Base-by-base conservation (phyloP, 2,329 filamentous ascomycete genomes). In the Xylariaceae sp. region DNA sequence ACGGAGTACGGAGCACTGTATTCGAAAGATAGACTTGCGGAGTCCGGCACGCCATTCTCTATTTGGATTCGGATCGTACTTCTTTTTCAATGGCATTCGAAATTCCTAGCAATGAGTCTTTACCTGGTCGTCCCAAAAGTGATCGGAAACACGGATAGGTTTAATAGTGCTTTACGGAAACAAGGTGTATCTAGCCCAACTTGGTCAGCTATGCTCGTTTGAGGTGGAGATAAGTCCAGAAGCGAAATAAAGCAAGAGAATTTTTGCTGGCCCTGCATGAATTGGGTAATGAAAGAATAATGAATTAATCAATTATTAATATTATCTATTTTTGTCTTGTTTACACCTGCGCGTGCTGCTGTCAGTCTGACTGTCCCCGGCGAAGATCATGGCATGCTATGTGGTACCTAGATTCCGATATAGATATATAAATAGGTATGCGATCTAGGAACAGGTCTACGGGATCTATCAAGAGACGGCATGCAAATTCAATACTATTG, bases 251-350 rank as follows among this genome's bases (percentile, higher is more conserved):
- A 25, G 22, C 17, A n/a, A 22, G 37, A 36, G 29, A 17, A 33
- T 41, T 23, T 47, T 42, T 41, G 34, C 11, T 20, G 21, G 16
- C 17, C 14, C 34, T 25, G 49, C 49, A 52, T 52, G 44, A 52
- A 48, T 32, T 22, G 20, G 29, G 42, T 42, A 44, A 48, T 45
- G 46, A 48, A 47, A 32, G 12, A 17, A 43, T 45, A 45, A 33
- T 20, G 35, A 38, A 23, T 46, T 47, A 25, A 49, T 47, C 46
- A 40, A n/a, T 39, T 47, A 50, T 47, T 52, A 45, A 49, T 21
- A 49, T 49, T 42, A 46, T 50, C 42, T 52, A 50, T 50, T 50
- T 47, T 37, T 42, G 27, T 40, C 44, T 44, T 48, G 40, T 44
- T 22, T 49, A 45, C 25, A 32, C n/a, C n/a, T n/a, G n/a, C n/a